Conservation (phyloP, 2,329 filamentous ascomycete species). For the Neodidymelliopsis sp. region DNA sequence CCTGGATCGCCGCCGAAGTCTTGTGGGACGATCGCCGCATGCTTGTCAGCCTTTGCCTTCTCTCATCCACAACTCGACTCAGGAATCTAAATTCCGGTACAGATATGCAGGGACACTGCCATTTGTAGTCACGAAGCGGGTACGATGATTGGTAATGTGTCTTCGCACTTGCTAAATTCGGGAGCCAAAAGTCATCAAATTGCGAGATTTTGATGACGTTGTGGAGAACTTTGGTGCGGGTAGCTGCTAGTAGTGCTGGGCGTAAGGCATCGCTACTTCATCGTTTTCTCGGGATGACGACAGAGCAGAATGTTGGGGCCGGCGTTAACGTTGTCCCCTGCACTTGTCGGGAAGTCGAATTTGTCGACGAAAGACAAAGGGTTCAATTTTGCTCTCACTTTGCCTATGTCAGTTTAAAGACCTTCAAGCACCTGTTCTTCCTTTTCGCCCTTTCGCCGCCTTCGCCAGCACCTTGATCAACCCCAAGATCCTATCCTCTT, state of each 20-base stretch:
- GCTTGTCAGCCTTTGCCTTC: slow-evolving; percentile 10
- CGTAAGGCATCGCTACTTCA: slow-evolving; percentile 7
- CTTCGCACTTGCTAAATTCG: slow-evolving; percentile 3
- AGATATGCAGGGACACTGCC: slow-evolving; percentile 17
- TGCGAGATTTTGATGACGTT: slow-evolving; percentile 12
- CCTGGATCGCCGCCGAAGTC: slow-evolving; percentile 3
- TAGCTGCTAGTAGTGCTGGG: slow-evolving; percentile 4
- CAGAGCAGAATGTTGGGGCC: slow-evolving; percentile 9
- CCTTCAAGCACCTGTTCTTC: neutral
- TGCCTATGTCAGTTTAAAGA: neutral
- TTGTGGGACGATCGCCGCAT: slow-evolving; percentile 15
- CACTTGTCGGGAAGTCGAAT: neutral
- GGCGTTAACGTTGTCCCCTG: slow-evolving; percentile 14
- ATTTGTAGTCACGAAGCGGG: slow-evolving; percentile 4
- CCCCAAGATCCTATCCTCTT: too few relatives aligned
- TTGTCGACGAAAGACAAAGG: neutral
- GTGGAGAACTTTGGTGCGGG: slow-evolving; percentile 10
- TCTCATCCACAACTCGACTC: slow-evolving; percentile 16
- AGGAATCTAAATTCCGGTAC: slow-evolving; percentile 11
- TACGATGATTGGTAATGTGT: slow-evolving; percentile 16
- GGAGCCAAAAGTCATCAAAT: slow-evolving; percentile 7
- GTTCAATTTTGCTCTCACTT: neutral
- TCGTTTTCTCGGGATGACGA: slow-evolving; percentile 18
- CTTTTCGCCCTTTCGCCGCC: neutral
- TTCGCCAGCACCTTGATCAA: neutral